Conservation (phyloP, 495 filamentous ascomycete genomes). For the Niebla homalea region DNA sequence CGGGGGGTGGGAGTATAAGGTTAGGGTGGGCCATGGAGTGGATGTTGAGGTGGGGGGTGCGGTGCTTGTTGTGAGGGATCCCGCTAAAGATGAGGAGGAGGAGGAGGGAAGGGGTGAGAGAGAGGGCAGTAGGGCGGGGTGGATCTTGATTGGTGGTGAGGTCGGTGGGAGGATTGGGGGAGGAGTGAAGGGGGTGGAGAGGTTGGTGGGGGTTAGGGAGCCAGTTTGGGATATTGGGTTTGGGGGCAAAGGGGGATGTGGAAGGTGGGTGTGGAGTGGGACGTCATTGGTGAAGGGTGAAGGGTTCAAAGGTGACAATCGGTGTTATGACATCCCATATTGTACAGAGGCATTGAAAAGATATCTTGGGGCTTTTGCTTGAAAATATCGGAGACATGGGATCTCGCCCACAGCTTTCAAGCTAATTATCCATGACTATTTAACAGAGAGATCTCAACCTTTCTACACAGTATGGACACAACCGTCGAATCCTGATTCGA, state of each 20-base stretch:
- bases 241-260: neutral
- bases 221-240: slow-evolving; percentile 1
- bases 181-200: neutral
- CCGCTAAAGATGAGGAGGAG: too few relatives aligned
- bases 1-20: neutral
- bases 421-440: too few relatives aligned
- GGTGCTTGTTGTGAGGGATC: neutral
- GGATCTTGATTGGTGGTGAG: neutral
- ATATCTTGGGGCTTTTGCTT: too few relatives aligned
- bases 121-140: neutral
- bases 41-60: too few relatives aligned
- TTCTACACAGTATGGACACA: too few relatives aligned
- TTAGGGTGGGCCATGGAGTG: neutral
- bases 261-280: slow-evolving; percentile 1
- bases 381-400: too few relatives aligned
- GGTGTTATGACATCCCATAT: too few relatives aligned
- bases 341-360: too few relatives aligned
- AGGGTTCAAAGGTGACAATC: too few relatives aligned
- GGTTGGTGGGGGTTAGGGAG: neutral
- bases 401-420: too few relatives aligned
- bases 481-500: too few relatives aligned
- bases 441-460: too few relatives aligned
- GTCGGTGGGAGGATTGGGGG: neutral
- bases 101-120: neutral
- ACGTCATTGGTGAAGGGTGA: neutral